Base-by-base conservation (phyloP, 225 moss, liverwort and hornwort species). In the Ulota crispa region DNA sequence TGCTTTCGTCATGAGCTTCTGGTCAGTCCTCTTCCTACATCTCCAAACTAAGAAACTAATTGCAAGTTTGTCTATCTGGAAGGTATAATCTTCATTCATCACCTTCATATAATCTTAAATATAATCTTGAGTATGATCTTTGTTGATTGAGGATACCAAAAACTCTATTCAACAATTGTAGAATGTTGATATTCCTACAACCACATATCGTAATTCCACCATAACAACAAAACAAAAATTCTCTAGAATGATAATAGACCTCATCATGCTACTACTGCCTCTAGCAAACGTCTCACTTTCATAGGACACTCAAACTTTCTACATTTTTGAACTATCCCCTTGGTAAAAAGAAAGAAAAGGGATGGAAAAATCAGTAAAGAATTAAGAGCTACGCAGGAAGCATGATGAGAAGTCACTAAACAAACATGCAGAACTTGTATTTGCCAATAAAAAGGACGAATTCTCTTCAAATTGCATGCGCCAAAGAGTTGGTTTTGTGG, bases 1-100 rank as follows among this genome's bases (percentile, higher is more conserved):
- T 32, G 82, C 91, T 59, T 91, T 89, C 9, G 75, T 88, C 70
- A 86, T 80, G 68, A 89, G 89, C 78, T 93, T 93, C 77, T 93
- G 93, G 93, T 93, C 24, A 45, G 85, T 78, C 7, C 26, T 41
- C 34, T 57, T 62, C 30, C 13, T 34, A 16, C 64, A 71, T 70
- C 30, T 36, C 34, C 66, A 45, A 59, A 23, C 6, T 32, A 64
- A 64, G 34, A 23, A 60, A 32, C 15, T 20, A 47, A n/a, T 28
- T 16, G 53, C 23, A 32, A 32, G 34, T 66, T 24, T 7, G 9
- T 66, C 12, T 19, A 37, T 19, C 19, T 9, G n/a, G 18, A 24
- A 16, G n/a, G 2, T 11, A 16, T 2, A 62, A 19, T 47, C 24
- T 26, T 19, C 18, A 26, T 20, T 15, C 11, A 37, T 37, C 66